Conservation (phyloP, 768 basidiomycete species). For the Neoboletus brunneissimus region DNA sequence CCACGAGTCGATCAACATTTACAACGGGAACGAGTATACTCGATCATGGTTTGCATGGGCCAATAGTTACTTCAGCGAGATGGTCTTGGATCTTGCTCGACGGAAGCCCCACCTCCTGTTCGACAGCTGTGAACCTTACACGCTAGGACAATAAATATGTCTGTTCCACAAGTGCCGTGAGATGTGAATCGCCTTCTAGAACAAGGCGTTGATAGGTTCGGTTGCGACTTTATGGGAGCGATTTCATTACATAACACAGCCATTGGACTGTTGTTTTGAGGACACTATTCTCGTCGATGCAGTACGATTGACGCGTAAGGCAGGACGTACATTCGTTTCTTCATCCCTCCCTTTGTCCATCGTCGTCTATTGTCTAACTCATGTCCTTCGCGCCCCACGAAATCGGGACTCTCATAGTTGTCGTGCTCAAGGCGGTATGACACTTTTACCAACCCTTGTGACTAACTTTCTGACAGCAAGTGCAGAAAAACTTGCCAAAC, state of each 20-base stretch:
- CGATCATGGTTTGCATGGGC: constrained; percentile 83
- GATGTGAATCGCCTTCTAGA: background rate
- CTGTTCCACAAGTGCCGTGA: background rate
- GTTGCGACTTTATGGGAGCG: background rate
- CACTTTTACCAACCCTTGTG: constrained; percentile 3
- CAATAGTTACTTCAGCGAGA: constrained; percentile 81
- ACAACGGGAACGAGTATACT: constrained; percentile 55
- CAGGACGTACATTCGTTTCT: constrained; percentile 13
- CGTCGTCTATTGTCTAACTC: constrained; percentile 10
- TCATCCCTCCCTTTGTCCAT: constrained; percentile 1
- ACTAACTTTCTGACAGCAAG: constrained; percentile 20
- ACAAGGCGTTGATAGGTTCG: background rate
- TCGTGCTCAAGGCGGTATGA: constrained; percentile 91
- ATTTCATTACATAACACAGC: constrained; percentile 18
- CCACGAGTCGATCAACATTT: constrained; percentile 71
- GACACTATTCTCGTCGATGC: constrained; percentile 10
- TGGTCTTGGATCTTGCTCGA: constrained; percentile 72
- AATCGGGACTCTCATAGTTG: constrained; percentile 91
- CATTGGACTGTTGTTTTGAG: constrained; percentile 15
- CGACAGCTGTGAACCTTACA: constrained; percentile 52
- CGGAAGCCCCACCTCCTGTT: constrained; percentile 71
- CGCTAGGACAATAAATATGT: constrained; percentile 41
- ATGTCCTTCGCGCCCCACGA: constrained; percentile 66
- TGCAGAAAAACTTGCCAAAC: constrained; percentile 83
- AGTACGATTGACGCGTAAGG: constrained; percentile 17